Conservation (phyloP, 768 basidiomycete species). For the Dentipellis fragilis region DNA sequence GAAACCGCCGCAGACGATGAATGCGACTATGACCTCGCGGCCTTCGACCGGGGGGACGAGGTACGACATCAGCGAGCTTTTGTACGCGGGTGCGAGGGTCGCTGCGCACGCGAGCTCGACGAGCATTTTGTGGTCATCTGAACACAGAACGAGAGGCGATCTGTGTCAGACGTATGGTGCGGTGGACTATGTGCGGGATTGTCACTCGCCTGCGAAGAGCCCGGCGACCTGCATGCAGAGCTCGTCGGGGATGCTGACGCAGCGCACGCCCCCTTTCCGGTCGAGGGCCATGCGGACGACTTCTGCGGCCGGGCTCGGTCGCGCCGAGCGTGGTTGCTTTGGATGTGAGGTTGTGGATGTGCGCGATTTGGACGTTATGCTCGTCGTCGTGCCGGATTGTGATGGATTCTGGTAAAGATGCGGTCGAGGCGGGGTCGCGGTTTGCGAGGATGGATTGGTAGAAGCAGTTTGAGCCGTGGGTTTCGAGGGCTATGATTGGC, state of each 20-base stretch:
- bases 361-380: slow-evolving; percentile 44
- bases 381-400: slow-evolving; percentile 29
- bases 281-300: slow-evolving; percentile 59
- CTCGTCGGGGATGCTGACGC: slow-evolving; percentile 57
- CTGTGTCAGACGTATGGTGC: background rate
- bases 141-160: background rate
- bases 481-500: slow-evolving; percentile 58
- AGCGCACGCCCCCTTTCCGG: slow-evolving; percentile 44
- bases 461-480: slow-evolving; percentile 65
- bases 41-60: slow-evolving; percentile 30
- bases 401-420: slow-evolving; percentile 28
- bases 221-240: slow-evolving; percentile 52
- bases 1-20: slow-evolving; percentile 65
- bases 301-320: slow-evolving; percentile 44
- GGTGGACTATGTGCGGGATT: background rate
- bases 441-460: slow-evolving; percentile 62
- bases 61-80: slow-evolving; percentile 40
- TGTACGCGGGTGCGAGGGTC: slow-evolving; percentile 59
- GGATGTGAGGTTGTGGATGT: slow-evolving; percentile 48
- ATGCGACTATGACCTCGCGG: slow-evolving; percentile 36
- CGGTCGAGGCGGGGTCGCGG: slow-evolving; percentile 21
- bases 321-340: slow-evolving; percentile 67
- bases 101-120: slow-evolving; percentile 70
- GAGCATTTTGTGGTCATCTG: slow-evolving; percentile 69
- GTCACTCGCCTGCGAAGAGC: slow-evolving; percentile 45